phyloP scores from a whole-genome alignment of 768 basidiomycete species.

The Lactarius indigo region DNA sequence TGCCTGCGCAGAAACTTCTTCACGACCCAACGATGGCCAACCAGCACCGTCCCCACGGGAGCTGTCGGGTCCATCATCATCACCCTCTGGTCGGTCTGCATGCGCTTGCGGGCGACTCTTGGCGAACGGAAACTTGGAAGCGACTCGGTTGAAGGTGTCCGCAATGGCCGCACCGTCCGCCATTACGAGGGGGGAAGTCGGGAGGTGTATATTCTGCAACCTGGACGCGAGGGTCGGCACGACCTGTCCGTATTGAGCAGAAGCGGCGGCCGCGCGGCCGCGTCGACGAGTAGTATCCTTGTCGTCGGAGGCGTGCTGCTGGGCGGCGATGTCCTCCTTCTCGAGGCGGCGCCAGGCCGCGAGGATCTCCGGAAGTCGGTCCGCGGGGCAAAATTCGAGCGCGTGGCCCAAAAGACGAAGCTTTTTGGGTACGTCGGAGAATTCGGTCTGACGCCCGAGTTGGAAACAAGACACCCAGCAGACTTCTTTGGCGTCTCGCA shows the following conservation, averaged over 20 bases:
- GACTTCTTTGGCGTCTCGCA: constrained; percentile 67
- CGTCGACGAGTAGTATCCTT: neutral
- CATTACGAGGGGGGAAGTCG: constrained; percentile 61
- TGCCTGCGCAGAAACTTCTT: constrained; percentile 71
- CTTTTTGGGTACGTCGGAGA: constrained; percentile 61
- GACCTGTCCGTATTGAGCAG: constrained; percentile 7
- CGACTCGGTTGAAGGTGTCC: constrained; percentile 67
- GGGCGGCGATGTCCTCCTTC: constrained; percentile 50
- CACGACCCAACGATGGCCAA: constrained; percentile 40
- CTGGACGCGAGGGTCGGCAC: constrained; percentile 51
- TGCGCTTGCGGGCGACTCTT: constrained; percentile 36
- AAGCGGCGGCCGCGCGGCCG: constrained; percentile 31
- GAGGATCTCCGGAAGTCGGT: constrained; percentile 75
- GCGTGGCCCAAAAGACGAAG: constrained; percentile 74
- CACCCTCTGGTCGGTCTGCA: constrained; percentile 54
- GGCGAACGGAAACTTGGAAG: constrained; percentile 21
- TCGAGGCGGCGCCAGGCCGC: constrained; percentile 73
- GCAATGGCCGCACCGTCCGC: constrained; percentile 81
- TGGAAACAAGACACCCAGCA: constrained; percentile 91
- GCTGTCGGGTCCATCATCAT: constrained; percentile 34
- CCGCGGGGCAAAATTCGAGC: constrained; percentile 81
- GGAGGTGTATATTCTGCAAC: constrained; percentile 65
- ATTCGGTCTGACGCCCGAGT: constrained; percentile 80
- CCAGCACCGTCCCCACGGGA: constrained; percentile 36
- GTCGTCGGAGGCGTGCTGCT: constrained; percentile 39